A percentile compares a stretch with the other conserved stretches of the same genome.
Evolutionary conservation across 352 stramenopile species (phyloP).

Genomic region (Pythium sp.): DNA sequence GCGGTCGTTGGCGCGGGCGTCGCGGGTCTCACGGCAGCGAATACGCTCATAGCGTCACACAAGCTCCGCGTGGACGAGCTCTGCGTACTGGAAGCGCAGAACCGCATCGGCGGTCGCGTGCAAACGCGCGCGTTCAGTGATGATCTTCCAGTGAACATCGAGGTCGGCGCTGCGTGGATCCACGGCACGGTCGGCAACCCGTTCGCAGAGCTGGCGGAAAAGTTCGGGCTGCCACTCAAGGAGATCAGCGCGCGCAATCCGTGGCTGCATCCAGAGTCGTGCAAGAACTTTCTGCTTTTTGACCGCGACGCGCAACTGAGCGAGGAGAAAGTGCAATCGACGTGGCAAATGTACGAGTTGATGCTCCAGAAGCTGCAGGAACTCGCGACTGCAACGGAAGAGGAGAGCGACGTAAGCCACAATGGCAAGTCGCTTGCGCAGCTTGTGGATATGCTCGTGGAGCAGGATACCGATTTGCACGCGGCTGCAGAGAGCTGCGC

Average conservation of each 20-base stretch:
- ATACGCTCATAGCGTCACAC: slow-evolving; percentile 32
- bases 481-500: slow-evolving; percentile 14
- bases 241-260: slow-evolving; percentile 51
- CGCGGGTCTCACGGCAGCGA: slow-evolving; percentile 42
- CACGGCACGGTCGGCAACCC: slow-evolving; percentile 46
- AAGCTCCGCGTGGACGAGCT: slow-evolving; percentile 32
- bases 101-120: slow-evolving; percentile 49
- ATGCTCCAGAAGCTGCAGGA: slow-evolving; percentile 44
- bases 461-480: slow-evolving; percentile 21
- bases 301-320: slow-evolving; percentile 25
- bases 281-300: slow-evolving; percentile 46
- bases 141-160: slow-evolving; percentile 38
- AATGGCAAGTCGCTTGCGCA: slow-evolving; percentile 27
- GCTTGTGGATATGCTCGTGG: slow-evolving; percentile 36
- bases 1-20: slow-evolving; percentile 46
- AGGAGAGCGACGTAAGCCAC: slow-evolving; percentile 6
- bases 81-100: slow-evolving; percentile 45
- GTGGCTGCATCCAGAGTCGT: slow-evolving; percentile 52
- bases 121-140: slow-evolving; percentile 48
- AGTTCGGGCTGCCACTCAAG: slow-evolving; percentile 43
- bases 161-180: slow-evolving; percentile 60
- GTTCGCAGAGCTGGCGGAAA: slow-evolving; percentile 34
- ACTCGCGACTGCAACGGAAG: slow-evolving; percentile 18
- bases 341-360: slow-evolving; percentile 43
- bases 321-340: slow-evolving; percentile 29